Evolutionary conservation across 2,329 filamentous ascomycete genomes (phyloP), one percentile per base, ranked within the genome.

Genomic region (Ceratocystis huliohia): DNA sequence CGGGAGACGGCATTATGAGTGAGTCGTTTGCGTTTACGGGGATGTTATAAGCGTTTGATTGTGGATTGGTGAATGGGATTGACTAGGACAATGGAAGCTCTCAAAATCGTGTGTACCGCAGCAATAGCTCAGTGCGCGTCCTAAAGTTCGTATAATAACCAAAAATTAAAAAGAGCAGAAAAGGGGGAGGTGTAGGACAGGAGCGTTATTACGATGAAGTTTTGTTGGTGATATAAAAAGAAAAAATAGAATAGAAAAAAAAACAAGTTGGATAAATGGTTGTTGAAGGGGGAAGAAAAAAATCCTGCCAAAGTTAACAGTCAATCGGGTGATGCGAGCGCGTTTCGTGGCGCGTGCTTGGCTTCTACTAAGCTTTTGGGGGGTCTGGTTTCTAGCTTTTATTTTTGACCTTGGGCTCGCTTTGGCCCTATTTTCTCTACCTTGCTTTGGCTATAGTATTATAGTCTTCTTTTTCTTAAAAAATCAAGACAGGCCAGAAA

Each of bases 1-100:
- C 66, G 57, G 65, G 33, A 50, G 66, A 67, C n/a, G 68, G 44
- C 68, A 69, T 69, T 61, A 57, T 67, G 50, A 20, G 56, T n/a
- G 50, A 33, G 56, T 8, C 13, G 56, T 59, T 59, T n/a, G 56
- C 56, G 56, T 59, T 57, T 25, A 28, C 53, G 53, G 20, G 28
- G 25, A 53, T 20, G n/a, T 41, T 50, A 37, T 64, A 44, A 22
- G 41, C 22, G 59, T 25, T 44, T 50, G 62, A 20, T 48, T 45
- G 28, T n/a, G 13, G 56, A n/a, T 62, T 22, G 57, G n/a, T 57
- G 4, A 20, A 61, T 65, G 37, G 28, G 61, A 45, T 28, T 53
- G 45, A 64, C 20, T 33, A 28, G 33, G 62, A 63, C 20, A 66
- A 61, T 66, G 46, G 20, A 64, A 41, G 33, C 37, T 37, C 56